Percentiles rank a stretch among this genome's conserved stretches.
Evolutionary conservation across 1,284 basidiomycete species (phyloP).

Genomic region (Uromyces viciae-fabae): DNA sequence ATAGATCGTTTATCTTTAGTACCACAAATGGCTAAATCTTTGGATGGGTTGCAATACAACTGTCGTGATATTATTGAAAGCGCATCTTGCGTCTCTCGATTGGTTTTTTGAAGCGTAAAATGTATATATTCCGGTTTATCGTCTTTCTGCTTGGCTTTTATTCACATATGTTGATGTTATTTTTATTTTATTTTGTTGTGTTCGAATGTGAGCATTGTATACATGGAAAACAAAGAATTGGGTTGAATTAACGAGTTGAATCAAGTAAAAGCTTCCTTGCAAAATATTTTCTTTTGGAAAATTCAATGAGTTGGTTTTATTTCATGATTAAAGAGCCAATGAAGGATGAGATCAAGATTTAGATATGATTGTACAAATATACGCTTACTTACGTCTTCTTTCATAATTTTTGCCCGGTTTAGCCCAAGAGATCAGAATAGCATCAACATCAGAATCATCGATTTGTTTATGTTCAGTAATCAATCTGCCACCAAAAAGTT

Average conservation of each 20-base stretch:
- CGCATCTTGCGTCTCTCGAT: conserved; percentile 94
- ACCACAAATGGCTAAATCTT: conserved; percentile 79
- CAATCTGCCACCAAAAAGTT: conserved; percentile 74
- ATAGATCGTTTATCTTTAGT: conserved; percentile 98
- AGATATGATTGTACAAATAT: no score
- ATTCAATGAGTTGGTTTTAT: neutral
- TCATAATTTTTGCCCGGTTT: conserved; percentile 16
- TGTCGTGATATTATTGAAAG: conserved; percentile 63
- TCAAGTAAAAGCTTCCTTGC: neutral
- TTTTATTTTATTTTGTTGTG: no score
- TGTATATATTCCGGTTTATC: conserved; percentile 71
- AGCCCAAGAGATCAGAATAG: conserved; percentile 33
- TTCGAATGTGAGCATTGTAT: no score
- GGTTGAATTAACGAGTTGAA: neutral
- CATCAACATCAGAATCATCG: neutral
- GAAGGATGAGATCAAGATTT: no score
- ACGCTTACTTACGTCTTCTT: conserved; percentile 35
- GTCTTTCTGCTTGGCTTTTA: conserved; percentile 26
- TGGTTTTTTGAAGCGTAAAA: conserved; percentile 95
- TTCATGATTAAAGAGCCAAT: no score
- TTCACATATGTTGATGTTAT: no score
- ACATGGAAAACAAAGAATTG: conserved; percentile 42
- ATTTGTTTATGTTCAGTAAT: conserved; percentile 68
- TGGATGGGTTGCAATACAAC: conserved; percentile 56
- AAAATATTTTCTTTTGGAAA: neutral